Conservation (phyloP, 768 basidiomycete genomes). For the Kwoniella pini region DNA sequence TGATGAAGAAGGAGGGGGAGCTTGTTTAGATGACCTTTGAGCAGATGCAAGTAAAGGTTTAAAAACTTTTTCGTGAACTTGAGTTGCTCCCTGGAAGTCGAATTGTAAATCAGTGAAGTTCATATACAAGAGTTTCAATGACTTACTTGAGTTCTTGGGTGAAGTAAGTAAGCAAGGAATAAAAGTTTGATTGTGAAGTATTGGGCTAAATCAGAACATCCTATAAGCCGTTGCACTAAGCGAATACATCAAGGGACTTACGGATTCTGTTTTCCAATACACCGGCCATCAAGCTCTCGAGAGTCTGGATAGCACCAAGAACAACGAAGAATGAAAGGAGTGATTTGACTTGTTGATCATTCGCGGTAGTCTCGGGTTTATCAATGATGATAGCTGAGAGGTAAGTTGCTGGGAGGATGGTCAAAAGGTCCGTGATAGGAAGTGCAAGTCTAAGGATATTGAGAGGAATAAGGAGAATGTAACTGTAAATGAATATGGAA, state of each 20-base stretch:
- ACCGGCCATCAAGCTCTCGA: conserved; percentile 41
- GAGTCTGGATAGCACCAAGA: conserved; percentile 41
- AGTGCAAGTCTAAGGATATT: conserved; percentile 46
- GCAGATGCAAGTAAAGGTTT: conserved; percentile 20
- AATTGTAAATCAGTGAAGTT: too few relatives aligned
- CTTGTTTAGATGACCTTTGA: not conserved
- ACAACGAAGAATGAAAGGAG: conserved; percentile 44
- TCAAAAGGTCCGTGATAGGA: conserved; percentile 39
- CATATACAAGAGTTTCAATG: too few relatives aligned
- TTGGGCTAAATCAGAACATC: conserved; percentile 31
- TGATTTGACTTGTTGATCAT: conserved; percentile 29
- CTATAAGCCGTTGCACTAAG: not conserved
- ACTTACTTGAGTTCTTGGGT: conserved; percentile 40
- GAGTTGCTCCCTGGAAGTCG: conserved; percentile 26
- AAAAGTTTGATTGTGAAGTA: conserved; percentile 50
- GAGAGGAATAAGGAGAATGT: conserved; percentile 45
- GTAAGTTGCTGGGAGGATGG: conserved; percentile 39
- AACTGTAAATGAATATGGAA: conserved; percentile 23
- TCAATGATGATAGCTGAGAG: conserved; percentile 40
- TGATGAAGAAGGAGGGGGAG: conserved; percentile 5
- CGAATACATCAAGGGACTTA: conserved; percentile 20
- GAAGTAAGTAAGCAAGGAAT: conserved; percentile 48
- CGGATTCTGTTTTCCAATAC: conserved; percentile 40
- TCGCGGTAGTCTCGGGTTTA: conserved; percentile 8
- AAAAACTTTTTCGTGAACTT: conserved; percentile 36